A percentile compares a stretch with the other conserved stretches of the same genome.
phyloP scores from a whole-genome alignment of 1,284 basidiomycete species.

The Veloboletus limbatus region DNA sequence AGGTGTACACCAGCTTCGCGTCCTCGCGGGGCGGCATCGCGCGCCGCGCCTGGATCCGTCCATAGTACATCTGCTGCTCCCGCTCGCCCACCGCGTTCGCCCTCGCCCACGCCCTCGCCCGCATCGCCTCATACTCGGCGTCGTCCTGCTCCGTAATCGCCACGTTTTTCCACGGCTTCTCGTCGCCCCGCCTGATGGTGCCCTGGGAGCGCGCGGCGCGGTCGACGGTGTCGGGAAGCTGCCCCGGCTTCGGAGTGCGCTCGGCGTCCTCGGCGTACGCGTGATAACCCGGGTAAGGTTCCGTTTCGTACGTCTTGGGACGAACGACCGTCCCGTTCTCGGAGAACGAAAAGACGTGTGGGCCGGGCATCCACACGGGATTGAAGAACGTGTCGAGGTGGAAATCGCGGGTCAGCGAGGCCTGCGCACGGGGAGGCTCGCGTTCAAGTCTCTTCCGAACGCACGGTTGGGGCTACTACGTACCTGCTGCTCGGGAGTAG shows the following conservation, averaged over 20 bases:
- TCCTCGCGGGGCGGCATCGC: too few relatives aligned
- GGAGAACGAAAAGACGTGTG: conserved; percentile 20
- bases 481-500: not conserved
- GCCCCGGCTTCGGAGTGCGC: not conserved
- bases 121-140: conserved; percentile 6
- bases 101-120: not conserved
- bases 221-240: too few relatives aligned
- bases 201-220: not conserved
- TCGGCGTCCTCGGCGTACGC: too few relatives aligned
- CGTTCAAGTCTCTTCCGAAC: too few relatives aligned
- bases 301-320: conserved; percentile 2
- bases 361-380: conserved; percentile 20
- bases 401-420: conserved; percentile 14
- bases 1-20: too few relatives aligned
- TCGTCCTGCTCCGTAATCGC: conserved; percentile 22
- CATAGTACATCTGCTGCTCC: not conserved
- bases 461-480: not conserved
- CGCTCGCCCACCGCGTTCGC: not conserved
- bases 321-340: conserved; percentile 11
- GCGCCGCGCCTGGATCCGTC: too few relatives aligned
- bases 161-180: conserved; percentile 22
- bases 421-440: too few relatives aligned
- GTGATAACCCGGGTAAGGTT: conserved; percentile 13
- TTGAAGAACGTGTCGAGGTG: conserved; percentile 22
- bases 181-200: not conserved